Percentiles rank a stretch among this genome's conserved stretches.
phyloP scores from a whole-genome alignment of 192 early-diverging fungal genomes.

The Dimargaris xerosporica region DNA sequence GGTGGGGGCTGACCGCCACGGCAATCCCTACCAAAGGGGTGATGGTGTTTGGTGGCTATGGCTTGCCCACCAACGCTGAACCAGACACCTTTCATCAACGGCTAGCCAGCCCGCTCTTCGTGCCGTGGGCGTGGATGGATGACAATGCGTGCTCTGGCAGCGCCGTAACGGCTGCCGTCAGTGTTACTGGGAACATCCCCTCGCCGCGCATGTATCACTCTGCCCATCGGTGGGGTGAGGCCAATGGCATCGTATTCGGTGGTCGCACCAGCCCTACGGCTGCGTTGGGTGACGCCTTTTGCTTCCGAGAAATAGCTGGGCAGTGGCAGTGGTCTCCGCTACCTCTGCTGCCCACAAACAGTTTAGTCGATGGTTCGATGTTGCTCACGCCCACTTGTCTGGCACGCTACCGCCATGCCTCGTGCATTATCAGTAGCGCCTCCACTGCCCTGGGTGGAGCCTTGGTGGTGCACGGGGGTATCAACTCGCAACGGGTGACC shows the following conservation, averaged over 20 bases:
- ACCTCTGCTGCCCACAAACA: not conserved
- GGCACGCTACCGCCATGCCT: not conserved
- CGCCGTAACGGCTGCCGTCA: too few species aligned
- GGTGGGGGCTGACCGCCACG: not conserved
- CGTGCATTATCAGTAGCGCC: not conserved
- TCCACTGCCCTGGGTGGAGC: not conserved
- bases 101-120: not conserved
- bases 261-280: not conserved
- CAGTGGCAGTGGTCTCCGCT: not conserved
- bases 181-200: not conserved
- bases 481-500: not conserved
- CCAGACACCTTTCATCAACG: not conserved
- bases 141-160: not conserved
- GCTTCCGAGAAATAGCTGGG: not conserved
- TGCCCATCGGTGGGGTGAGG: too few species aligned
- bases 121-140: not conserved
- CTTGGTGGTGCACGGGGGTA: slow-evolving; percentile 2
- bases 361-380: not conserved
- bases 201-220: slow-evolving; percentile 6
- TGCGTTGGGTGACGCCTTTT: not conserved
- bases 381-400: not conserved
- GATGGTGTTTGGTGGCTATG: slow-evolving; percentile 3
- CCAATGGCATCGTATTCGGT: not conserved
- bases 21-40: not conserved
- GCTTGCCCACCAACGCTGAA: not conserved